Evolutionary conservation across 139 green algal genomes (phyloP).

Genomic region (Edaphochlamys debaryana): DNA sequence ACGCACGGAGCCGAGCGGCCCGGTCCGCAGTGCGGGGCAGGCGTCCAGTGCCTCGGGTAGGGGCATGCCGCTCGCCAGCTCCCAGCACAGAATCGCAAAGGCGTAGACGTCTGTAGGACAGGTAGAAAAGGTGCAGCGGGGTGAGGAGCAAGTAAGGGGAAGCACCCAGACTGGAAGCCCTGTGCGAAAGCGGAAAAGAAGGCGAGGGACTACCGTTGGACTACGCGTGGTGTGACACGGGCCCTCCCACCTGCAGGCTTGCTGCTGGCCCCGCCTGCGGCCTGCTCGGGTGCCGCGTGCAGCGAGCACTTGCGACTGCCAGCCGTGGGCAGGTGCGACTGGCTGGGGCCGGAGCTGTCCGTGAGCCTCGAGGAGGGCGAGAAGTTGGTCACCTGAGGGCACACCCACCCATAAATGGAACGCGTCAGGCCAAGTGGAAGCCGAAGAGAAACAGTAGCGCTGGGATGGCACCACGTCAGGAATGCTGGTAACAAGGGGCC

Average conservation of each 20-base stretch:
- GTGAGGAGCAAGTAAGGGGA: no score
- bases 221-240: no score
- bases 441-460: no score
- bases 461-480: neutral
- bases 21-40: neutral
- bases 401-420: neutral
- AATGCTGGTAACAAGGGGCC: neutral
- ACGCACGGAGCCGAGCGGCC: neutral
- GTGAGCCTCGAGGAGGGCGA: neutral
- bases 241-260: no score
- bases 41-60: slow-evolving; percentile 1
- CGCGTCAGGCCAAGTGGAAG: no score
- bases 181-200: no score
- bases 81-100: slow-evolving; percentile 27
- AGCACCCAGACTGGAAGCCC: no score
- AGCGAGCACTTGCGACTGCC: neutral
- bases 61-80: slow-evolving; percentile 16
- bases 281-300: slow-evolving; percentile 42
- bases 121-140: no score
- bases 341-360: neutral
- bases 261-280: neutral
- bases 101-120: slow-evolving; percentile 51
- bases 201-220: no score
- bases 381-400: neutral
- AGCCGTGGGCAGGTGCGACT: neutral